A percentile compares a stretch with the other conserved stretches of the same genome.
phyloP scores from a whole-genome alignment of 805 yeast species.

The Yueomyces sinensis region DNA sequence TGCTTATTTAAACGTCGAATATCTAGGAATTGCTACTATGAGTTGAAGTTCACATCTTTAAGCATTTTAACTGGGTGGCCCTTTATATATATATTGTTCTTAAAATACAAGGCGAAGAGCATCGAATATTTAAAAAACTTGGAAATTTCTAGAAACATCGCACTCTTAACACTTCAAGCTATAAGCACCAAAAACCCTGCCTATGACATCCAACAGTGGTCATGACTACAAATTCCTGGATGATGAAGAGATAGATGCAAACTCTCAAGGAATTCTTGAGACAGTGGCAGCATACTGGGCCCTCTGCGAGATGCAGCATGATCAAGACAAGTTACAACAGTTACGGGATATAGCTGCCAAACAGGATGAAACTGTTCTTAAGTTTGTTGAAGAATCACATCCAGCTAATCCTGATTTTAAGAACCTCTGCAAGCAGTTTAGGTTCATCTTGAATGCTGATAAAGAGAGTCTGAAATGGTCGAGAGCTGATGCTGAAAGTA shows the following conservation, averaged over 20 bases:
- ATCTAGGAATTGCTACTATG: too few relatives aligned
- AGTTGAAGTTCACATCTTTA: too few relatives aligned
- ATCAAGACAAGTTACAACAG: not conserved
- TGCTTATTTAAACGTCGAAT: too few relatives aligned
- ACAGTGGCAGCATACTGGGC: not conserved
- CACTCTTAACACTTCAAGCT: too few relatives aligned
- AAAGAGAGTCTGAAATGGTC: not conserved
- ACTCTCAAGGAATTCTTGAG: not conserved
- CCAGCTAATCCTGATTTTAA: slow-evolving; percentile 42
- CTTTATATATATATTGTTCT: too few relatives aligned
- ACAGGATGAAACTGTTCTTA: slow-evolving; percentile 42
- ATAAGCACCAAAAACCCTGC: too few relatives aligned
- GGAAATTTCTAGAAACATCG: too few relatives aligned
- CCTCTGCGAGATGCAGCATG: not conserved
- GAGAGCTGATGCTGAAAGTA: not conserved
- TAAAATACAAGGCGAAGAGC: too few relatives aligned
- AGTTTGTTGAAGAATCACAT: slow-evolving; percentile 48
- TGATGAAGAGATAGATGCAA: not conserved
- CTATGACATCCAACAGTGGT: too few relatives aligned
- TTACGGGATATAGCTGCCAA: slow-evolving; percentile 3
- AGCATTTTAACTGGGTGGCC: too few relatives aligned
- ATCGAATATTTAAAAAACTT: too few relatives aligned
- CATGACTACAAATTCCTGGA: not conserved
- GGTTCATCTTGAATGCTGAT: slow-evolving; percentile 9
- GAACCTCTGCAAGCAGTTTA: slow-evolving; percentile 44